These are phyloP conservation scores for Globisporangium viniferum DNA, from an alignment of 352 stramenopile species.

Conservation along the genomic window DNA sequence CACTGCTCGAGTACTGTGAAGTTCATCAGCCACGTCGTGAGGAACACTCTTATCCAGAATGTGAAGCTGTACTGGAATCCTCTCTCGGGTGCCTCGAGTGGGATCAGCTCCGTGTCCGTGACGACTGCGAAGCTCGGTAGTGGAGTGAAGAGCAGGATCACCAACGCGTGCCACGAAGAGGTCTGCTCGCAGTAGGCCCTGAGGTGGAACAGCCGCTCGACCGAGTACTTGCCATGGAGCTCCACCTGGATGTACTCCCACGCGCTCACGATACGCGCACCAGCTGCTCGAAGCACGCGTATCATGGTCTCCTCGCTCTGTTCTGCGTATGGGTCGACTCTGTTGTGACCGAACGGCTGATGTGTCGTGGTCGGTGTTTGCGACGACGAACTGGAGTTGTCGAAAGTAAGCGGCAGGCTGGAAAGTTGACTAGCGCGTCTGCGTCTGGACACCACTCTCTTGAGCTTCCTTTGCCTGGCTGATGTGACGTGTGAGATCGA, in stretches of 20 bases:
- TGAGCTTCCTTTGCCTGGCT: no score
- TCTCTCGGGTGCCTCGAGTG: not conserved
- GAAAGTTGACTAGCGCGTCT: no score
- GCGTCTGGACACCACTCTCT: no score
- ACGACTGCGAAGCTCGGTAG: slow-evolving; percentile 6
- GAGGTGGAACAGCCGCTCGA: slow-evolving; percentile 15
- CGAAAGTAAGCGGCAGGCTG: no score
- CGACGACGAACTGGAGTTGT: no score
- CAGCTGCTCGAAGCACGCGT: not conserved
- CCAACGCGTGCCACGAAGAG: not conserved
- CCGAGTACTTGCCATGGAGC: slow-evolving; percentile 20
- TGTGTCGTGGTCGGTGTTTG: no score
- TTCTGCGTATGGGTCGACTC: no score
- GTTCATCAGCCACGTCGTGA: slow-evolving; percentile 11
- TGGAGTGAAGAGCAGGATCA: slow-evolving; percentile 15
- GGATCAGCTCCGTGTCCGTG: slow-evolving; percentile 8
- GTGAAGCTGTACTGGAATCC: not conserved
- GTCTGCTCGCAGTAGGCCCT: not conserved
- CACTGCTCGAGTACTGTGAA: slow-evolving; percentile 12
- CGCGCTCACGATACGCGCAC: not conserved
- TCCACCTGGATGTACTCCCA: slow-evolving; percentile 19
- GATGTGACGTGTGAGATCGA: no score
- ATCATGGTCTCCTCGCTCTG: no score
- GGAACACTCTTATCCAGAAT: slow-evolving; percentile 12
- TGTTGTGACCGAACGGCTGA: no score